phyloP scores from a whole-genome alignment of 2,329 filamentous ascomycete genomes.

The Aspergillus latus region DNA sequence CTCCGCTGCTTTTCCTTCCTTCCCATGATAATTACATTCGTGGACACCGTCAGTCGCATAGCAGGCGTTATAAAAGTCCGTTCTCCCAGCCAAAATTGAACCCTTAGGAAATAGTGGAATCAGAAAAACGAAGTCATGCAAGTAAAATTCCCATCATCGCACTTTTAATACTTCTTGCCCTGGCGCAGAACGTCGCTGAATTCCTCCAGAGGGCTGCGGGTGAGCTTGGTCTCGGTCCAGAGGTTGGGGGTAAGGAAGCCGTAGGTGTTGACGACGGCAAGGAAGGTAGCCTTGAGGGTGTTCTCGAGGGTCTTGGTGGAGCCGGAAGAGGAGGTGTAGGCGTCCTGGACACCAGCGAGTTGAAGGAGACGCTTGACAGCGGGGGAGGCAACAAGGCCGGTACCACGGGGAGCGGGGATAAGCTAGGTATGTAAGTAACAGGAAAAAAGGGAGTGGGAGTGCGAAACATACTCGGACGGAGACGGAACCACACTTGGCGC shows the following conservation, averaged over 20 bases:
- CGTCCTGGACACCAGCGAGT: constrained; percentile 97
- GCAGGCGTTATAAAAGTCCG: constrained; percentile 24
- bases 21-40: constrained; percentile 36
- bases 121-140: constrained; percentile 32
- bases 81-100: constrained; percentile 33
- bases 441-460: background rate
- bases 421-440: constrained; percentile 56
- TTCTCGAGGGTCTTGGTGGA: constrained; percentile 99
- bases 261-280: constrained; percentile 98
- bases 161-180: constrained; percentile 67
- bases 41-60: constrained; percentile 31
- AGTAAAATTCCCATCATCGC: constrained; percentile 32
- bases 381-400: constrained; percentile 96
- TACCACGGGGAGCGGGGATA: constrained; percentile 98
- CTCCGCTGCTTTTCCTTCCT: constrained; percentile 28
- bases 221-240: constrained; percentile 98
- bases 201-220: constrained; percentile 92
- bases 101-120: constrained; percentile 32
- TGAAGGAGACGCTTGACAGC: constrained; percentile 99
- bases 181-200: constrained; percentile 87
- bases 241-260: constrained; percentile 99
- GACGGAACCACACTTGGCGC: constrained; percentile 99
- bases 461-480: constrained; percentile 81
- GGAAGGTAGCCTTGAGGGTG: constrained; percentile 99
- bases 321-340: constrained; percentile 96